Evolutionary conservation across 2,329 filamentous ascomycete species (phyloP), one percentile per base, ranked within the genome.

Genomic region (Epichloe elymi): DNA sequence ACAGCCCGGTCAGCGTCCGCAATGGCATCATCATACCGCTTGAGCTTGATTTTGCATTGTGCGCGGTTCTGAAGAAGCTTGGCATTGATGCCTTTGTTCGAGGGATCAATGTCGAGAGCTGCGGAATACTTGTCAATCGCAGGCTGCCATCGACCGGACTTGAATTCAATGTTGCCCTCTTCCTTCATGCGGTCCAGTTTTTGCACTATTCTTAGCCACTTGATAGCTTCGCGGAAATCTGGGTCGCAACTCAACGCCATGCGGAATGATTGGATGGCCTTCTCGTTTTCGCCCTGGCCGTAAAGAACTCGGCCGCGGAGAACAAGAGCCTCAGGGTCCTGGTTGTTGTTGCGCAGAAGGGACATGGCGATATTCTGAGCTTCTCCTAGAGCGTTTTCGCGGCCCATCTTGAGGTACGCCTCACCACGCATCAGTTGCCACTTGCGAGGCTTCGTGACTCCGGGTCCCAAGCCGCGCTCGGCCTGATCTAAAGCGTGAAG

Each of bases 11-110:
- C 88, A 65, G 89, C 95, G 71, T 98, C 93, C 11, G 76, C 74
- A 57, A 96, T 85, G 30, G 93, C 90, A 19, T 79, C 78, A 23
- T 85, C 80, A 67, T 83, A 95, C 59, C 90, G 79, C 76, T 93
- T 95, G 49, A 95, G 76, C 73, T 86, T 85, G 53, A 85, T 82
- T 56, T 83, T 80, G 67, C 88, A 93, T 61, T 94, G 77, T 1
- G 93, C 93, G 55, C 93, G 80, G 74, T 98, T 98, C 68, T 95
- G 89, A 48, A 95, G 76, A 46, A 97, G 80, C 75, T 97, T 97
- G 19, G 91, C 85, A 68, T 97, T 97, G 60, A 87, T 95, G 61
- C 86, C 85, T 70, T 87, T 88, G 76, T 97, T 97, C 50, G 76
- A 66, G 0, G 90, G 86, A 66, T 98, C 93, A 46, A 98, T 80